Base-by-base conservation (phyloP, 257 asterid species). In the Solanum clarkiae region DNA sequence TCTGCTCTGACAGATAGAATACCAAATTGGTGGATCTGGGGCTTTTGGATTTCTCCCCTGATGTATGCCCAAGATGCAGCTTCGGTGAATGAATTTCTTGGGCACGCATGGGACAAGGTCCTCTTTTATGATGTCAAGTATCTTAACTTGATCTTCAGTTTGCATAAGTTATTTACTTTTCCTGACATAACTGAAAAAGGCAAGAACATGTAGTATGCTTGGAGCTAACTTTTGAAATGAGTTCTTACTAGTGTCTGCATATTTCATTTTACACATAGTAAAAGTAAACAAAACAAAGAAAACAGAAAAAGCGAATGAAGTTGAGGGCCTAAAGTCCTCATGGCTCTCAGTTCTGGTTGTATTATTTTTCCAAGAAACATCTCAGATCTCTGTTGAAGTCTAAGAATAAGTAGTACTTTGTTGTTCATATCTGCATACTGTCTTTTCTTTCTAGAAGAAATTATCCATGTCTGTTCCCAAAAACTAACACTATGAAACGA, bases 11-110 rank as follows among this genome's bases (percentile, higher is more conserved):
- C 97, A 96, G 99, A 94, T 91, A 91, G 97, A 87, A 93, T 96
- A 69, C 98, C 98, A 71, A 87, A 86, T 22, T 96, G 99, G 99
- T 96, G 99, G 99, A 94, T 96, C 32, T 96, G 98, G 99, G 99
- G 98, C 57, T 91, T 81, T 88, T 96, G 99, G 99, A 82, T 94
- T 90, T 96, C 99, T 85, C 99, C 98, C 29, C 89, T 96, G 66
- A 91, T 92, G 95, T 96, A 96, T 91, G 98, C 97, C 85, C 99
- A 96, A 89, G 89, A 96, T 69, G 98, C 98, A 84, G 98, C 91
- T 86, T 90, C 95, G 72, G 98, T 94, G 88, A 96, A 96, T 87
- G 99, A 96, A 89, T 96, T 96, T 89, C 96, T 92, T 53, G 99
- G 99, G 82, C 98, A 93, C 86, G 82, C 96, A 68, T 96, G 99